Base-by-base conservation (phyloP, 2,329 filamentous ascomycete genomes). In the Clonostachys byssicola region DNA sequence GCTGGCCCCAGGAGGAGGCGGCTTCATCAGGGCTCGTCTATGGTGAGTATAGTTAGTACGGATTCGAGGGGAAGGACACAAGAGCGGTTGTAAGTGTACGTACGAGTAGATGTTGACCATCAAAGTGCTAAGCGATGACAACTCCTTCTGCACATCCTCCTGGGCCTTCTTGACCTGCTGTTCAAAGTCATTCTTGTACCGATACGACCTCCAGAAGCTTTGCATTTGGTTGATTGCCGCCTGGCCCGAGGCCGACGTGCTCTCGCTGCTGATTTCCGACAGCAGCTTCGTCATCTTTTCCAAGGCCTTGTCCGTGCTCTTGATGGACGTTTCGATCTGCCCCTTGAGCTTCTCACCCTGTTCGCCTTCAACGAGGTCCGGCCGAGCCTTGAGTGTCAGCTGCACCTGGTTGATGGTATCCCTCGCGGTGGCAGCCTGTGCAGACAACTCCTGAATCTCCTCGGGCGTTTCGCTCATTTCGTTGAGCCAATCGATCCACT, bases 101-200 rank as follows among this genome's bases (percentile, higher is more conserved):
- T 42, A 64, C 62, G 62, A 60, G 52, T 65, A 64, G 4, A 65
- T 57, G 10, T 62, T 64, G 4, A 61, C 55, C 62, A 65, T 64
- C 2, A 64, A 47, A 20, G 53, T 60, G 20, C 57, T 61, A 1
- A 65, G 47, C 12, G 46, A 49, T 1, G 50, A 52, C 17, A 65
- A 23, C 40, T 65, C 58, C 41, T 55, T 60, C 40, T 65, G 57
- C 20, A 65, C 49, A 1, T 60, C 56, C 0, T 44, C 53, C 44
- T 65, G 61, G 4, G 61, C 59, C 13, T 53, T 38, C 40, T 60
- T 59, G 1, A 65, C 55, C 51, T 63, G 62, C n/a, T 54, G 56
- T 30, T 62, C 58, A 48, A 58, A 64, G 46, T 61, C 57, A 17
- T 58, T 52, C 47, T 62, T 63, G 9, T 65, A 65, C 30, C 51